Evolutionary conservation across 2,329 filamentous ascomycete genomes (phyloP), one percentile per base, ranked within the genome.

Genomic region (Sordariomycetes sp.): DNA sequence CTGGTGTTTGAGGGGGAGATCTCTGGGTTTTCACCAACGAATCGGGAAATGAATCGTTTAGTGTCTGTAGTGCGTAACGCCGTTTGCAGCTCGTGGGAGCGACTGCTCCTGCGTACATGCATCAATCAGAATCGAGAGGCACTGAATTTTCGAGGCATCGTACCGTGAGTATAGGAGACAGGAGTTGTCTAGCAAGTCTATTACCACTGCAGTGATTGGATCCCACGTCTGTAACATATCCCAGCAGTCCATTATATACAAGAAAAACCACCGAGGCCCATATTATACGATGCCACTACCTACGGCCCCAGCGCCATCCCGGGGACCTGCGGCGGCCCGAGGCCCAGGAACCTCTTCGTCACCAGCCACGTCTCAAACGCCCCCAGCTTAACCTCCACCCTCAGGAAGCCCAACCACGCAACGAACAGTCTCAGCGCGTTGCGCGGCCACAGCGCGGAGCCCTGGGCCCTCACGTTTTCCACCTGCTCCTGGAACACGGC

Each of bases 401-500:
- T 72, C 52, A 82, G 66, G 62, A 78, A 84, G 1, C 77, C 75
- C 58, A 80, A 59, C 74, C 80, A 85, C 1, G 83, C 84, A 1
- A 71, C 70, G 8, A 84, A 60, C 53, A 84, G 68, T 3, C 76
- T 69, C 20, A 81, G 51, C 1, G 80, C 70, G 60, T 85, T 86
- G 6, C 70, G 65, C 10, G 82, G 82, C 74, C 79, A 80, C 35
- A 81, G 65, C n/a, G 83, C 64, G 48, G 81, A 81, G 1, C 82
- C 81, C 12, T 67, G 68, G 52, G 66, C 64, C 55, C 71, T 69
- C 56, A 86, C 77, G 57, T 76, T 70, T 58, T 86, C 84, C 15
- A 85, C 69, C 64, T 81, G 77, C 68, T 87, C 84, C 62, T 82
- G 70, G 61, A 84, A 81, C 0, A 88, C 83, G 2, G 83, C 86